Evolutionary conservation across 176 grass and related monocot genomes (phyloP).

Genomic region (Aegilops speltoides): DNA sequence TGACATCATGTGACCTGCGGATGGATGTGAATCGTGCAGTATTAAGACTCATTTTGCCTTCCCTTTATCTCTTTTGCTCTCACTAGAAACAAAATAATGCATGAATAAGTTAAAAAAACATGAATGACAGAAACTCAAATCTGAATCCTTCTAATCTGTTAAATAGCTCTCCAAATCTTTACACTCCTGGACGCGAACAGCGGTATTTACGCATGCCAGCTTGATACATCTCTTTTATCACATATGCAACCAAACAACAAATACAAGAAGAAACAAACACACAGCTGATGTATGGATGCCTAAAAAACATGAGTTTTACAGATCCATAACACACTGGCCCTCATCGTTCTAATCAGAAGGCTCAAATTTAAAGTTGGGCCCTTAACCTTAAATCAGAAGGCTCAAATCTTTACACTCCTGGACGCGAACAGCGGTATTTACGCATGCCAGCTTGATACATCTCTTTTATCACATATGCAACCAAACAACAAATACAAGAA

Average conservation of each 20-base stretch:
- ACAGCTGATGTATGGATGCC: not conserved
- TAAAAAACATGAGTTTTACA: not conserved
- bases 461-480: not conserved
- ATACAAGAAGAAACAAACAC: not conserved
- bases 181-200: not conserved
- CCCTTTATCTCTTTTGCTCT: not conserved
- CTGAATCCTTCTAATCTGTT: not conserved
- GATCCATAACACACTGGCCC: not conserved
- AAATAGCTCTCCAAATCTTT: not conserved
- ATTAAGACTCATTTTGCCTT: not conserved
- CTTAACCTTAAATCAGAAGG: not conserved
- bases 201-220: not conserved
- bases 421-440: not conserved
- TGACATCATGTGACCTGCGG: not conserved
- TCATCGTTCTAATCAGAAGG: not conserved
- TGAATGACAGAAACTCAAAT: not conserved
- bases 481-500: not conserved
- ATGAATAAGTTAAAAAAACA: not conserved
- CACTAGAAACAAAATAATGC: not conserved
- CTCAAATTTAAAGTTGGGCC: not conserved
- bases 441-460: not conserved
- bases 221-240: not conserved
- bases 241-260: not conserved
- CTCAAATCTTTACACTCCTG: no score
- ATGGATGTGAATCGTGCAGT: not conserved